phyloP scores from a whole-genome alignment of 495 filamentous ascomycete genomes.

The Penicillium silybi region DNA sequence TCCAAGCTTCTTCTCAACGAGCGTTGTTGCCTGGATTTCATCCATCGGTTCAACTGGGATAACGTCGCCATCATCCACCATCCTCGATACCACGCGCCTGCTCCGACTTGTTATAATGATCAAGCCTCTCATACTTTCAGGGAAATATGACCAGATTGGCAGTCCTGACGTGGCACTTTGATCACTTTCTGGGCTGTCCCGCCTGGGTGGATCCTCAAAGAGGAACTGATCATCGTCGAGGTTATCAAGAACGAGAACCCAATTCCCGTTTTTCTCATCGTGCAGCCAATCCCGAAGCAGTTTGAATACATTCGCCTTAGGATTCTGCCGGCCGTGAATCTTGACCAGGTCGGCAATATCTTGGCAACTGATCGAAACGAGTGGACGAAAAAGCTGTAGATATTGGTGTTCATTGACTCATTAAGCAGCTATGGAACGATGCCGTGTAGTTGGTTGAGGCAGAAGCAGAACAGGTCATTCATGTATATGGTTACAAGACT shows the following conservation, averaged over 20 bases:
- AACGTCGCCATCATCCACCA: slow-evolving; percentile 33
- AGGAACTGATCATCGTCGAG: slow-evolving; percentile 23
- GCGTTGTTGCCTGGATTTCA: slow-evolving; percentile 22
- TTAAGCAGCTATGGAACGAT: not conserved
- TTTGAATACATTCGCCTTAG: slow-evolving; percentile 35
- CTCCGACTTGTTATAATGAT: slow-evolving; percentile 39
- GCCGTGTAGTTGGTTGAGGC: not conserved
- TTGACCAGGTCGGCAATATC: slow-evolving; percentile 36
- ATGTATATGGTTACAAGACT: not conserved
- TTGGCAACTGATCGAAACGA: slow-evolving; percentile 38
- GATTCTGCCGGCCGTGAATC: slow-evolving; percentile 33
- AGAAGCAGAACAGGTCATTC: not conserved
- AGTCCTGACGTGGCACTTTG: not conserved
- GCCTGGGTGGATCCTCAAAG: not conserved
- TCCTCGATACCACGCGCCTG: slow-evolving; percentile 15
- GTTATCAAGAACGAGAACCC: slow-evolving; percentile 13
- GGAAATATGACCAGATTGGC: slow-evolving; percentile 1
- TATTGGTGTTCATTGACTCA: slow-evolving; percentile 1
- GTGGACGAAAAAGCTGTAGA: too few species aligned
- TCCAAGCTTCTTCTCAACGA: slow-evolving; percentile 39
- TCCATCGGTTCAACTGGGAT: slow-evolving; percentile 36
- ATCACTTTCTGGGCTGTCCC: slow-evolving; percentile 14
- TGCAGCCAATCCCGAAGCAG: slow-evolving; percentile 38
- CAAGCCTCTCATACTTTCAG: not conserved
- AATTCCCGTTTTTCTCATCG: slow-evolving; percentile 21